Percentiles rank a stretch among this genome's conserved stretches.
Conservation (phyloP, 2,329 filamentous ascomycete genomes). For the Fusarium marasasianum region DNA sequence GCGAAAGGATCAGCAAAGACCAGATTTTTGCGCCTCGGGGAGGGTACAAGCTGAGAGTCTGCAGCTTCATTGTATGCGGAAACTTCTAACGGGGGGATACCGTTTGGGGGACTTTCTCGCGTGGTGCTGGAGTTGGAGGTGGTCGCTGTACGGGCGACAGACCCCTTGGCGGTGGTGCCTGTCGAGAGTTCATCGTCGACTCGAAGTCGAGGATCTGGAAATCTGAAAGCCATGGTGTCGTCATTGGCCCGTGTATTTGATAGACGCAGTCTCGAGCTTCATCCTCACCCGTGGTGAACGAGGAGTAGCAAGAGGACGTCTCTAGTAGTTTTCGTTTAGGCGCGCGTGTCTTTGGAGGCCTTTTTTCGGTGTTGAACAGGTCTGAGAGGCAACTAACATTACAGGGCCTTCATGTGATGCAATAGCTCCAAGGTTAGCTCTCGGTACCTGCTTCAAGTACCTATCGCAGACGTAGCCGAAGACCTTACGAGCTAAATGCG, state of each 20-base stretch:
- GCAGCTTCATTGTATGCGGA: slow-evolving; percentile 27
- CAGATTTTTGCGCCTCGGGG: slow-evolving; percentile 53
- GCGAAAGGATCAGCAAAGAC: slow-evolving; percentile 69
- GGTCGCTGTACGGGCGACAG: slow-evolving; percentile 33
- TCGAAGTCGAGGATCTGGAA: slow-evolving; percentile 44
- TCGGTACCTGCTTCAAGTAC: slow-evolving; percentile 31
- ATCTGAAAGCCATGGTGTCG: slow-evolving; percentile 53
- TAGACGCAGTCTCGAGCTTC: slow-evolving; percentile 35
- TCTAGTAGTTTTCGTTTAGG: slow-evolving; percentile 7
- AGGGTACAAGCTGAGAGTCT: slow-evolving; percentile 18
- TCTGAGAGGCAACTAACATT: slow-evolving; percentile 9
- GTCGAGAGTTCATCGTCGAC: slow-evolving; percentile 42
- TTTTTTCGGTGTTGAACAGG: slow-evolving; percentile 24
- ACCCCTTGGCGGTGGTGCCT: slow-evolving; percentile 25
- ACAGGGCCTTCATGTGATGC: slow-evolving; percentile 43
- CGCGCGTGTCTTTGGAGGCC: slow-evolving; percentile 16
- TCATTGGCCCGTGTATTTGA: slow-evolving; percentile 39
- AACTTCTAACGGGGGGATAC: slow-evolving; percentile 28
- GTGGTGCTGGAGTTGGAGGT: slow-evolving; percentile 20
- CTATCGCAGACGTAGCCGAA: slow-evolving; percentile 11
- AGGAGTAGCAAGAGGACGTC: slow-evolving; percentile 28
- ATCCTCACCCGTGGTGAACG: slow-evolving; percentile 36
- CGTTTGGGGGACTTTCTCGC: slow-evolving; percentile 38
- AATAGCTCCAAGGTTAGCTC: slow-evolving; percentile 39
- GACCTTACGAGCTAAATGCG: slow-evolving; percentile 39